Evolutionary conservation across 1,139 yeast species (phyloP).

Genomic region (Diutina pseudorugosa): DNA sequence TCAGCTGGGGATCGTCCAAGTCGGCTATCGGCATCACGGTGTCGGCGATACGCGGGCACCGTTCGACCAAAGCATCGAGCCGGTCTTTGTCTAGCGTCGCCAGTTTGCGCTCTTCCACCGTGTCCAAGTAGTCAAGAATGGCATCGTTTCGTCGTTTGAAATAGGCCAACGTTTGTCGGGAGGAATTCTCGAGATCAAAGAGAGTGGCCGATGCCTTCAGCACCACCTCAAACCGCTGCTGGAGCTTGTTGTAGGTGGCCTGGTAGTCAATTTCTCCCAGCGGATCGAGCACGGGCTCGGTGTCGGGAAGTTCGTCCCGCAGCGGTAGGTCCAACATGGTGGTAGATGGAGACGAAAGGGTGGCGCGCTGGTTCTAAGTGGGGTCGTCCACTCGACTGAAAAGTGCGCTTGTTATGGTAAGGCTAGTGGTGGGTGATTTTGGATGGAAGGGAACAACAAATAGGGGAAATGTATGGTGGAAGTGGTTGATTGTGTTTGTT

Average conservation of each 20-base stretch:
- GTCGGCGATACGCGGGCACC: conserved; percentile 1
- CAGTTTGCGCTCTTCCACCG: neutral
- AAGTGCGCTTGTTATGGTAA: neutral
- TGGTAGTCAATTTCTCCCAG: neutral
- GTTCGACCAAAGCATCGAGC: neutral
- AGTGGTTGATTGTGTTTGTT: no score
- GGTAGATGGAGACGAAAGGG: neutral
- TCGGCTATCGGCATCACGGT: neutral
- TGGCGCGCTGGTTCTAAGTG: neutral
- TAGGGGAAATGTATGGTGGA: no score
- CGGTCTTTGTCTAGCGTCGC: neutral
- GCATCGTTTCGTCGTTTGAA: conserved; percentile 3
- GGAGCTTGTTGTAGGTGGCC: conserved; percentile 2
- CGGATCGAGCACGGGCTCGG: neutral
- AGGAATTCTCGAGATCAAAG: neutral
- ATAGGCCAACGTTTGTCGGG: neutral
- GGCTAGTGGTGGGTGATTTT: neutral
- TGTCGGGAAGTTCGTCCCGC: neutral
- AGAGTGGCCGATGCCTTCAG: neutral
- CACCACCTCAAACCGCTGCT: neutral
- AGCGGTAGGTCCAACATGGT: neutral
- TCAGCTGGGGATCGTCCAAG: neutral
- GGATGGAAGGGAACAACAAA: no score
- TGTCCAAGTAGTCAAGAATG: neutral
- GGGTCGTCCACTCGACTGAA: neutral